Conservation (phyloP, 495 filamentous ascomycete species). For the Aspergillus egyptiacus region DNA sequence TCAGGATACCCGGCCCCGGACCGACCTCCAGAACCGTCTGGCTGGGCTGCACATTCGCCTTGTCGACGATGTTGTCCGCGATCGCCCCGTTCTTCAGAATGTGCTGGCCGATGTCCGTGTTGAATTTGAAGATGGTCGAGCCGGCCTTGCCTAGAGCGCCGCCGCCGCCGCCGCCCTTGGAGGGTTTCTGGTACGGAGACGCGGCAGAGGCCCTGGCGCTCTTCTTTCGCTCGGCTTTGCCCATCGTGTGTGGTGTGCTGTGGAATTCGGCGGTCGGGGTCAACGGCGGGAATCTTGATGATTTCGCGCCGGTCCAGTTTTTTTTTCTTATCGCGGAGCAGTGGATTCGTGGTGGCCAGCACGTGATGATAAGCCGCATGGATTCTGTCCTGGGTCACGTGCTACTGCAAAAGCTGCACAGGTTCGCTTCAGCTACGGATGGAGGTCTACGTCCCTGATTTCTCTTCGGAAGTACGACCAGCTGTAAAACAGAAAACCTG, state of each 20-base stretch:
- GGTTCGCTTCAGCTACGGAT: no score
- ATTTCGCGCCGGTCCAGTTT: no score
- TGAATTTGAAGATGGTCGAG: conserved; percentile 60
- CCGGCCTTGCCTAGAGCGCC: not conserved
- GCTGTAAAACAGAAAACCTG: no score
- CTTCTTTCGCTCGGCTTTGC: conserved; percentile 3
- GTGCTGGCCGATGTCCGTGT: conserved; percentile 82
- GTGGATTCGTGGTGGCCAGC: not conserved
- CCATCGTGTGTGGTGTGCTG: conserved; percentile 5
- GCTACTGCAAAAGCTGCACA: no score
- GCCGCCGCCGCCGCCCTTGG: not conserved
- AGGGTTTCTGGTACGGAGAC: conserved; percentile 1
- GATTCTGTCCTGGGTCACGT: not conserved
- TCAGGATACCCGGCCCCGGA: conserved; percentile 81
- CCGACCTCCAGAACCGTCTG: conserved; percentile 67
- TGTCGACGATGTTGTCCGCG: conserved; percentile 78
- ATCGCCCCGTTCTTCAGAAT: conserved; percentile 95
- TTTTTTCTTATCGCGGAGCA: not conserved
- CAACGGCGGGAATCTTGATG: not conserved
- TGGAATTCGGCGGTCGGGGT: not conserved
- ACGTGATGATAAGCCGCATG: conserved; percentile 4
- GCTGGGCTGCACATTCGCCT: conserved; percentile 82
- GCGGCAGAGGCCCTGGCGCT: not conserved
- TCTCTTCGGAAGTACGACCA: no score
- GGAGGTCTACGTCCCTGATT: no score